Evolutionary conservation across 305 asterid species (phyloP), one percentile per base, ranked within the genome.

Genomic region (Fraxinus xanthoxyloides): DNA sequence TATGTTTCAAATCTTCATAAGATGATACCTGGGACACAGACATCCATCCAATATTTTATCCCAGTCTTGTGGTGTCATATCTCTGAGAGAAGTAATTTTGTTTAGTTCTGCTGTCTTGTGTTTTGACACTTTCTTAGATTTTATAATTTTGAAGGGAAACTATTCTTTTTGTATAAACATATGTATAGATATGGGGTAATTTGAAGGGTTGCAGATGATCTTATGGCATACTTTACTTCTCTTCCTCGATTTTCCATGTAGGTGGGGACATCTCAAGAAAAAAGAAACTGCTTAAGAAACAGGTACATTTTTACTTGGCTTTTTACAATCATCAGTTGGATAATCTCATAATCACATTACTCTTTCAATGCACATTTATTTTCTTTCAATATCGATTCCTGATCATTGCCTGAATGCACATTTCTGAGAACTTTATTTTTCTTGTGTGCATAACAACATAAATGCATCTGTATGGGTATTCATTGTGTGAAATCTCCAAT

Each of bases 241-340:
- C 15, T 21, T 51, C 61, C 23, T 51, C 4, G 59, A 48, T 48
- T 48, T 48, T 15, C 21, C 59, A 48, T 17, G 21, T 15, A 46
- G 56, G 99, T 84, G 99, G 99, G 75, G 99, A 96, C 85, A 94
- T 96, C 86, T 48, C 97, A 1, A 89, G 99, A 78, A 96, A 96
- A 87, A 96, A 96, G 95, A 96, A 96, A 89, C 87, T 96, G 91
- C 94, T 96, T 80, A 87, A 80, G 72, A 96, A 96, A 90, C 98
- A 96, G 98, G 98, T 94, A 48, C 78, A 5, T 21, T 63, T 83
- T 72, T 7, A 31, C 61, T 35, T 74, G 17, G 19, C 56, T 79
- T 77, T 28, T 30, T 26, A 28, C 56, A 13, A 72, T 13, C 2
- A n/a, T 32, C 12, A 21, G 30, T 61, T 61, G 70, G 31, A 61